These are phyloP conservation scores for Solanum corneliomulleri DNA, from an alignment of 257 asterid genomes.

Conservation along the genomic window DNA sequence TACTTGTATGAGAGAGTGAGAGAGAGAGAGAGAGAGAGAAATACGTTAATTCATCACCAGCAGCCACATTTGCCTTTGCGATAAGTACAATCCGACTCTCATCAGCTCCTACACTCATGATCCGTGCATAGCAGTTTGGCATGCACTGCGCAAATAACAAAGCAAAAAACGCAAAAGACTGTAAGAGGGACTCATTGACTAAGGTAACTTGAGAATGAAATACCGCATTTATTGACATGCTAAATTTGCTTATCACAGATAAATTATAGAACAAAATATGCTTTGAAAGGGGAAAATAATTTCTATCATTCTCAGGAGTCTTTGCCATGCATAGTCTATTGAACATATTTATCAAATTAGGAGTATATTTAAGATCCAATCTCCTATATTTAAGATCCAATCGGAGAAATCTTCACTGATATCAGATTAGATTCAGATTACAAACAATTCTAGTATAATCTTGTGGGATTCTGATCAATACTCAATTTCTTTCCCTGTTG, in stretches of 20 bases:
- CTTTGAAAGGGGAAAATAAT: not conserved
- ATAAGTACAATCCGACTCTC: conserved; percentile 98
- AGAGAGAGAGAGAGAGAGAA: conserved; percentile 5
- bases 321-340: not conserved
- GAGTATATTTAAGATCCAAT: not conserved
- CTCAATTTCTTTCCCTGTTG: not conserved
- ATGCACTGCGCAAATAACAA: conserved; percentile 49
- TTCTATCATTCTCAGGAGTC: not conserved
- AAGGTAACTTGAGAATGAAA: not conserved
- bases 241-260: not conserved
- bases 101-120: conserved; percentile 92
- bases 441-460: not conserved
- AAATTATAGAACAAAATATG: not conserved
- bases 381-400: not conserved
- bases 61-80: conserved; percentile 74
- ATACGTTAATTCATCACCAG: conserved; percentile 93
- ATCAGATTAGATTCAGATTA: not conserved
- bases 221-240: not conserved
- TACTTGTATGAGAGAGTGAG: not conserved
- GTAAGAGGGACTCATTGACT: not conserved
- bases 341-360: not conserved
- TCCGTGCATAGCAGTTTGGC: conserved; percentile 99
- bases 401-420: not conserved
- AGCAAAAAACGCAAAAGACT: not conserved
- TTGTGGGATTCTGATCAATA: not conserved